Evolutionary conservation across 192 early-diverging fungal species (phyloP).

Genomic region (Coemansia sp.): DNA sequence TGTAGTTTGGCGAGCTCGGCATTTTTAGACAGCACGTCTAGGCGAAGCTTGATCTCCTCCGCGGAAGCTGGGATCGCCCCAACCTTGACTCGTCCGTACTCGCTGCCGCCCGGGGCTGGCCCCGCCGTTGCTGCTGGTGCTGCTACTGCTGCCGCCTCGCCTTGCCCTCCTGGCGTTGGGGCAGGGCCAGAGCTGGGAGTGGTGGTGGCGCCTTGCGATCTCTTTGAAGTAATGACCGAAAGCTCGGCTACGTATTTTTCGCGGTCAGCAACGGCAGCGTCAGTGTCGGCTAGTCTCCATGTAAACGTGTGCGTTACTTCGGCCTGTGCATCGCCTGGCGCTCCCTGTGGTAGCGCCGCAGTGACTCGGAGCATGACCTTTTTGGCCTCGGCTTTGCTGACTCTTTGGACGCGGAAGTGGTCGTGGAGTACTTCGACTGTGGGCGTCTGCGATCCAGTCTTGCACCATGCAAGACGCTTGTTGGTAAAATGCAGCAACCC

Average conservation of each 20-base stretch:
- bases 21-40: constrained; percentile 64
- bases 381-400: constrained; percentile 49
- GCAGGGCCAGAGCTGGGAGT: neutral
- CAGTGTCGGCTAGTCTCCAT: constrained; percentile 47
- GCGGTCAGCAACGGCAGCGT: constrained; percentile 52
- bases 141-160: neutral
- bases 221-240: constrained; percentile 19
- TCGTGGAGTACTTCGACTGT: constrained; percentile 51
- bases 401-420: constrained; percentile 35
- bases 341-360: constrained; percentile 11
- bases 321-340: constrained; percentile 33
- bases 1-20: constrained; percentile 69
- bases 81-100: constrained; percentile 47
- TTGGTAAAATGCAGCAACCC: constrained; percentile 56
- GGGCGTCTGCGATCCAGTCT: constrained; percentile 43
- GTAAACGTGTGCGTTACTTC: constrained; percentile 51
- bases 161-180: neutral
- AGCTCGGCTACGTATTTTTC: constrained; percentile 44
- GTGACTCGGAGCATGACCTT: constrained; percentile 61
- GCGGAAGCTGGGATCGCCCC: constrained; percentile 45
- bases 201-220: neutral
- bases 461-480: constrained; percentile 59
- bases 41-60: constrained; percentile 63
- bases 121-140: constrained; percentile 7
- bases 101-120: constrained; percentile 13